phyloP scores from a whole-genome alignment of 129 eudicot genomes.

The Flaveria robusta region DNA sequence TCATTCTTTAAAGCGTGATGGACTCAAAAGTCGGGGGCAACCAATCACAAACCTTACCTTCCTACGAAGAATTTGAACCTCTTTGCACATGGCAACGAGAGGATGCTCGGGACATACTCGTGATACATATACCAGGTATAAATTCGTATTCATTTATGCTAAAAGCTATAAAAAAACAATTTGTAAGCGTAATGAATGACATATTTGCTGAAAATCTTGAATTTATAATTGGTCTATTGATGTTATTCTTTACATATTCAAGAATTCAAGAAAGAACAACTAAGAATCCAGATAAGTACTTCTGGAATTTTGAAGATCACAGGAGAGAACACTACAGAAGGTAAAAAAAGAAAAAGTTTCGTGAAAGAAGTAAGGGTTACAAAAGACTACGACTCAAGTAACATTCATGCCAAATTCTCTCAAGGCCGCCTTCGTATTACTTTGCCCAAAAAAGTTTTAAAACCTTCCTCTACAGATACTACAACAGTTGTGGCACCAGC shows the following conservation, averaged over 20 bases:
- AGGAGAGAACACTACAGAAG: conserved; percentile 52
- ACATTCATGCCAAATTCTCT: conserved; percentile 66
- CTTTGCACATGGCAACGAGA: conserved; percentile 64
- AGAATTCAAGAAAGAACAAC: conserved; percentile 72
- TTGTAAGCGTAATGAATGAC: neutral
- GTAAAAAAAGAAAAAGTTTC: conserved; percentile 42
- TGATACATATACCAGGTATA: conserved; percentile 66
- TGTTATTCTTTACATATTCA: neutral
- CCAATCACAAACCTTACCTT: conserved; percentile 24
- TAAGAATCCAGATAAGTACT: conserved; percentile 58
- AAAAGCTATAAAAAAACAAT: neutral
- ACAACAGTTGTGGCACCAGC: neutral
- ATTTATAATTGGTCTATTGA: neutral
- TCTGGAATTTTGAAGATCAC: conserved; percentile 55
- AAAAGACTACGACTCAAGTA: conserved; percentile 41
- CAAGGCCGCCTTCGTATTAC: conserved; percentile 54
- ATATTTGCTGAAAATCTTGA: neutral
- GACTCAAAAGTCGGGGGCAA: conserved; percentile 32
- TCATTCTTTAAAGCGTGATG: conserved; percentile 21
- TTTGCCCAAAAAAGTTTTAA: conserved; percentile 46
- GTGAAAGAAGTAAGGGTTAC: conserved; percentile 57
- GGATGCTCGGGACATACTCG: conserved; percentile 51
- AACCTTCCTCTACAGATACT: neutral
- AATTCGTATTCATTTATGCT: neutral
- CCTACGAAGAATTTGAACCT: conserved; percentile 72